Evolutionary conservation across 176 grass and related monocot species (phyloP).

Genomic region (Puya raimondii): DNA sequence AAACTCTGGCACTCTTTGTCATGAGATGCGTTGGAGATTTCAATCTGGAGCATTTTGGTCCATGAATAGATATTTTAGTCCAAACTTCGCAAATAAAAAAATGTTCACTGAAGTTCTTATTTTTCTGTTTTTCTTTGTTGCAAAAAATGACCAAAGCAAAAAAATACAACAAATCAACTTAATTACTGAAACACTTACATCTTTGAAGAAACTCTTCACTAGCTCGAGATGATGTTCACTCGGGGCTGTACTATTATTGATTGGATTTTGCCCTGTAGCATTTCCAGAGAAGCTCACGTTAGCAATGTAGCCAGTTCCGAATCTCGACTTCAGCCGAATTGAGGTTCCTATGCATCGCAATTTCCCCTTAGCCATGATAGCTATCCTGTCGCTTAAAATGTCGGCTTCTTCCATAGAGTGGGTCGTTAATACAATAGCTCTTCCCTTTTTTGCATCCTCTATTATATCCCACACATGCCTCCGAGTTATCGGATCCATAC

Average conservation of each 20-base stretch:
- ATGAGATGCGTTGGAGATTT: background rate
- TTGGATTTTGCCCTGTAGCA: conserved; percentile 37
- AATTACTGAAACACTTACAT: conserved; percentile 29
- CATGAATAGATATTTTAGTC: too few species aligned
- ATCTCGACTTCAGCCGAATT: conserved; percentile 88
- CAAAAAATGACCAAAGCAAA: too few species aligned
- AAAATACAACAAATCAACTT: too few species aligned
- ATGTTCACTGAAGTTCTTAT: too few species aligned
- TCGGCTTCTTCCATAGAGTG: conserved; percentile 99
- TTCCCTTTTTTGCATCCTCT: conserved; percentile 89
- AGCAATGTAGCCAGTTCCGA: conserved; percentile 83
- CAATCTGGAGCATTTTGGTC: too few species aligned
- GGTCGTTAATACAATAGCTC: conserved; percentile 93
- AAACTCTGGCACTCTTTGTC: background rate
- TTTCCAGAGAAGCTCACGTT: conserved; percentile 80
- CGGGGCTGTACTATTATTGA: conserved; percentile 7
- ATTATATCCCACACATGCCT: conserved; percentile 98
- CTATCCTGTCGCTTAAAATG: conserved; percentile 85
- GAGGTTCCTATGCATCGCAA: conserved; percentile 89
- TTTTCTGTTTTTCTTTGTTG: too few species aligned
- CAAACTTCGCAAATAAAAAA: too few species aligned
- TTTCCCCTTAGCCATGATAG: conserved; percentile 97
- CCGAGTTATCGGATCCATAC: conserved; percentile 99
- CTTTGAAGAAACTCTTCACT: conserved; percentile 81
- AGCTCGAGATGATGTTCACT: conserved; percentile 46